Evolutionary conservation across 2,329 filamentous ascomycete genomes (phyloP), one percentile per base, ranked within the genome.

Genomic region (Leptodontidium sp.): DNA sequence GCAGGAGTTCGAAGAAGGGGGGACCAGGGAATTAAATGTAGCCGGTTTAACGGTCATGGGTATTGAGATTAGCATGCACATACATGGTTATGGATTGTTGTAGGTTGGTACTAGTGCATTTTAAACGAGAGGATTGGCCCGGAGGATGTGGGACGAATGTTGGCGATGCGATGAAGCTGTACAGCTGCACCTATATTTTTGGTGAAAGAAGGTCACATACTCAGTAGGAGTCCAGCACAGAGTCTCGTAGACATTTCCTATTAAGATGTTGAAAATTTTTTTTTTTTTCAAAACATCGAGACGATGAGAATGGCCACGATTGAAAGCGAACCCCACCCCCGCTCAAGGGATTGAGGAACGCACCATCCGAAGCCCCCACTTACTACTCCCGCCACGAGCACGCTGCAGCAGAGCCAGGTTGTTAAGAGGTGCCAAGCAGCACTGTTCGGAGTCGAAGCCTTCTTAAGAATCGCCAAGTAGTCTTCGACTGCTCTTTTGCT

Each of bases 21-120:
- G 58, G 15, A 61, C 38, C 58, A 61, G 58, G 58, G 58, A 61
- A 29, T 61, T 47, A 47, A 61, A 61, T 61, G 58, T 15, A 45
- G 8, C 17, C 53, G 4, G 26, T 55, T 55, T 15, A 38, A 40
- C 17, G 2, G 53, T 24, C 53, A 58, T 40, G 53, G 53, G 53
- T 38, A 24, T 38, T 24, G 15, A 58, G 29, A 58, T 58, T 58
- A 40, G 53, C 32, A 40, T 58, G 53, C 53, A 58, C 32, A 24
- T 35, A 53, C 50, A 53, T 53, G 50, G 53, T 6, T 58, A 58
- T 58, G 53, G 32, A 14, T 58, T 58, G 53, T 58, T 58, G 32
- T 40, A 32, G 53, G 52, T 38, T 53, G 7, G 21, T 55, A 4
- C 29, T 55, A 55, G 52, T 40, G 53, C 53, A 58, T 58, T 58